Evolutionary conservation across 345 rosid species (phyloP), one percentile per base, ranked within the genome.

Genomic region (Camelina neglecta): DNA sequence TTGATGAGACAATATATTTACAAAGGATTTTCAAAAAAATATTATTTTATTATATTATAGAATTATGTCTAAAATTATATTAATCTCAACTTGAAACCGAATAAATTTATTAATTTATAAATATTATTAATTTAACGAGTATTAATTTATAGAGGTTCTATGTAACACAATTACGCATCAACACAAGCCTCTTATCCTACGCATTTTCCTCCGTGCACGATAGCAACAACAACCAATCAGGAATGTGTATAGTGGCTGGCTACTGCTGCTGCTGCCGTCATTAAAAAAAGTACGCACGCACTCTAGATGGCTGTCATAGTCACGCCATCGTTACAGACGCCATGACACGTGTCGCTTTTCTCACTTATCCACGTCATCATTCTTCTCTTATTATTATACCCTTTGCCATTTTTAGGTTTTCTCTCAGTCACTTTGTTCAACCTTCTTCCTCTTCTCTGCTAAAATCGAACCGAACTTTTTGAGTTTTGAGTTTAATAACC

Each of bases 321-420:
- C 48, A 35, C 48, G 71, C 60, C 60, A 64, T 69, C 12, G 67
- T 35, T 13, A n/a, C 67, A 36, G 76, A 71, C 70, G 72, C 39
- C 57, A 36, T 8, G 0, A 74, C 84, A 81, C 89, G 89, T 84
- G 89, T 83, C 83, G 0, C 5, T 1, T 6, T 35, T 8, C 1
- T 5, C 20, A 2, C 10, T 4, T n/a, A 12, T 68, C 92, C 89
- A 86, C 90, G 84, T 82, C 87, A 65, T 18, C 15, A 76, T 7
- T 69, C 49, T 38, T 49, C 65, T 77, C 33, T 35, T 69, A 20
- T 31, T 69, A 24, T 7, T 69, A 24, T 7, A 31, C 69, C 29
- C 7, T n/a, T 53, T 67, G 21, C 71, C 65, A 45, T 61, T 56
- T 80, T 70, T 75, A 84, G 87, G 89, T 73, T 64, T 21, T 35